Evolutionary conservation across 169 alveolate genomes (phyloP), one percentile per base, ranked within the genome.

Genomic region (Plasmodium ovale): DNA sequence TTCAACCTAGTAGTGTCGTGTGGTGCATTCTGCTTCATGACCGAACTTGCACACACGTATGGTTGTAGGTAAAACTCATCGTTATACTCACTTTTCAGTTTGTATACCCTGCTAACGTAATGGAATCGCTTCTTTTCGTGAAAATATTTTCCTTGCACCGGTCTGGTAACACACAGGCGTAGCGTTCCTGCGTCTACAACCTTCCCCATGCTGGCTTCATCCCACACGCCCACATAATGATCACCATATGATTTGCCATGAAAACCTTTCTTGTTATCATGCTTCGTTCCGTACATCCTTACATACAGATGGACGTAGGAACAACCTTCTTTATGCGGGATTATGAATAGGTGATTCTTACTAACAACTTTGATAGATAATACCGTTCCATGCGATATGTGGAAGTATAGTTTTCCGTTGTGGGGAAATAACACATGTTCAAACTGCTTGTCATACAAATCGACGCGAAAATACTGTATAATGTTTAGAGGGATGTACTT

Each of bases 261-360:
- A 33, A 1, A 39, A 60, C 53, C 7, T 51, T 42, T 37, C 33
- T 27, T 77, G 33, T 19, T 19, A 19, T 42, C n/a, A n/a, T n/a
- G n/a, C n/a, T n/a, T n/a, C n/a, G n/a, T 49, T 16, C 37, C 31
- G 29, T 79, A 56, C 16, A 79, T 49, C 21, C 51, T 37, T 16
- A 65, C 62, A 51, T 56, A 42, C 37, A 79, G 54, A 19, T 35
- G 2, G 58, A 79, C 29, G 19, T 64, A 79, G 6, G 89, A 64
- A 16, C 89, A 79, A 7, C 89, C 89, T 39, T 64, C 27, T 69
- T 42, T 79, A 27, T 79, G 69, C 9, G 89, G 89, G n/a, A 79
- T 56, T 2, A 79, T 33, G 65, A 64, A 79, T 25, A 79, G 47
- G 37, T 79, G 69, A 64, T 37, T 79, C 4, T 39, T 54, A 27